Base-by-base conservation (phyloP, 75 land plant species). In the Sequoia sempervirens region DNA sequence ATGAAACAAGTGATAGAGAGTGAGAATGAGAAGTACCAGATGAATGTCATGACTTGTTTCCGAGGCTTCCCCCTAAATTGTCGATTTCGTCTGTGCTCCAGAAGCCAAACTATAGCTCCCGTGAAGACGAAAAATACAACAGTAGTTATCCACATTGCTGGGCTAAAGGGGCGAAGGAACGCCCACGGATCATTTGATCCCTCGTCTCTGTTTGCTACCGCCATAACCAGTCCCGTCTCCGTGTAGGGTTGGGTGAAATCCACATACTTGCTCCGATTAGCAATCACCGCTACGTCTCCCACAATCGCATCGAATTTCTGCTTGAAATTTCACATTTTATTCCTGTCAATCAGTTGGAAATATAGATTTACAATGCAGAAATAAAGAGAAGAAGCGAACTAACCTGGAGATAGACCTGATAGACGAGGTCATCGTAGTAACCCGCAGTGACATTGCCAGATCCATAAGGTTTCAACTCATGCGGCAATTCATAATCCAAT, bases 251-350 rank as follows among this genome's bases (percentile, higher is more conserved):
- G 76, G 4, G 76, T 8, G 18, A 74, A 74, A 74, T 64, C 68
- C 68, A 64, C 68, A 23, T 64, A 64, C 8, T 64, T 64, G 53
- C 53, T 50, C 15, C 53, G 53, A 50, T 50, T 50, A 2, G 14
- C 53, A 50, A 50, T 50, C 53, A 50, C 53, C 53, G 53, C 53
- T 13, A 50, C 53, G 1, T 50, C 53, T 50, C 53, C 53, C 53
- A 50, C 91, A 2, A 87, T 91, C 37, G 93, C 95, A 81, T 95
- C 96, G 78, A 72, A 90, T 6, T 82, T 86, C 93, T 92, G 89
- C 80, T 75, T 86, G 15, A 45, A 64, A 36, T 86, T n/a, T 12
- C 53, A 50, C 53, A 50, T 50, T 50, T 50, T 50, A 50, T 50
- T 50, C 11, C 30, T 15, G 20, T 37, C 20, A 76, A 15, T 50